These are phyloP conservation scores for Penicillium aurantiogriseum DNA, from an alignment of 2,329 filamentous ascomycete species.

Conservation along the genomic window DNA sequence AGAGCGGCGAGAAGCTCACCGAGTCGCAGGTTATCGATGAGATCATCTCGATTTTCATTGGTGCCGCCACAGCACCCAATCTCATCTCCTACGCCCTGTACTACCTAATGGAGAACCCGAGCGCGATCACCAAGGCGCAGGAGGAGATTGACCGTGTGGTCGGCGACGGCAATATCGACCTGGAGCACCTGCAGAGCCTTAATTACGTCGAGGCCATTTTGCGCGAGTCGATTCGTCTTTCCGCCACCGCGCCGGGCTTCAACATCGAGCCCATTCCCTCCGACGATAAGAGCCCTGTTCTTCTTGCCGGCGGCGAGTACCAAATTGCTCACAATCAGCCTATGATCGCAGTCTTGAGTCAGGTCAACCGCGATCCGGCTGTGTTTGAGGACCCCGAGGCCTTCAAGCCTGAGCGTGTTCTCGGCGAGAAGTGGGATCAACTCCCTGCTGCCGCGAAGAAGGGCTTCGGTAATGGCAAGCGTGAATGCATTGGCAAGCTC, in stretches of 20 bases:
- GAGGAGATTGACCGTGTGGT: constrained; percentile 59
- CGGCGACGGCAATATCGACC: constrained; percentile 29
- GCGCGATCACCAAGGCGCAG: constrained; percentile 59
- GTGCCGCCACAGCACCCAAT: constrained; percentile 69
- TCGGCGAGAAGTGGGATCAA: constrained; percentile 65
- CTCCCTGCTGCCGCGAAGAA: constrained; percentile 64
- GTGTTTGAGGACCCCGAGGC: constrained; percentile 63
- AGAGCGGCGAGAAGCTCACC: constrained; percentile 57
- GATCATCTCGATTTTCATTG: constrained; percentile 61
- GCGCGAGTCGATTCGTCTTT: constrained; percentile 64
- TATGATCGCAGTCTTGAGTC: constrained; percentile 51
- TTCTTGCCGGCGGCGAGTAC: constrained; percentile 61
- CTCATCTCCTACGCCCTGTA: constrained; percentile 65
- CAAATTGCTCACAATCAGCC: constrained; percentile 53
- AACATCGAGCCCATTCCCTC: constrained; percentile 53
- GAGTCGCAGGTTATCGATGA: constrained; percentile 64
- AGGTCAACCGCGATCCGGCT: constrained; percentile 59
- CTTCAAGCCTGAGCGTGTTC: constrained; percentile 70
- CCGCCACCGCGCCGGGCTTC: constrained; percentile 60
- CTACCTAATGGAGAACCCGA: constrained; percentile 61
- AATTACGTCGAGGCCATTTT: constrained; percentile 66
- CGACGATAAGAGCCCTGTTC: constrained; percentile 40
- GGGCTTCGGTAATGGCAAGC: constrained; percentile 67
- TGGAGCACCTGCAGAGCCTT: constrained; percentile 61
- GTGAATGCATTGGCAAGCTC: constrained; percentile 67